Evolutionary conservation across 2,329 filamentous ascomycete genomes (phyloP), one percentile per base, ranked within the genome.

Genomic region (Penicillium sp.): DNA sequence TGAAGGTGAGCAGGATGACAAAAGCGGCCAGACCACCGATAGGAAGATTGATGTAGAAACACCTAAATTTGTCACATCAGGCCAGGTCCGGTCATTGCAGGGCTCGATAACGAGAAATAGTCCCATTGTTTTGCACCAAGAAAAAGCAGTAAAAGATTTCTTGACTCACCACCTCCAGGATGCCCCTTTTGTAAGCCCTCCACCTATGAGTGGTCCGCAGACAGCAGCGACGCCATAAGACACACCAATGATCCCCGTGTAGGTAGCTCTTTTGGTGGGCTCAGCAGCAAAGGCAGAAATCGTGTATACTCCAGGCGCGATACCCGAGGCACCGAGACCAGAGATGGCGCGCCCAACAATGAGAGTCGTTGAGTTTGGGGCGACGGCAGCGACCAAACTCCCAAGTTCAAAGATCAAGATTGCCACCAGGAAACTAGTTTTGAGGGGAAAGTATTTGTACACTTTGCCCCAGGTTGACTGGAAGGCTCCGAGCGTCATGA

Each of bases 401-500:
- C 70, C 70, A 24, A 74, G 35, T 40, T 75, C 71, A 56, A 77
- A 76, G 1, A 73, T 56, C 33, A 59, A 62, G 10, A 75, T 62
- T 0, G 68, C 66, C 36, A 61, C 43, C 14, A 75, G 53, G 44
- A 73, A 78, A 11, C 39, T 39, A 16, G 7, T 40, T 46, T 69
- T 69, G 33, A 64, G 49, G 3, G 70, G 65, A 58, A 77, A 79
- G 66, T 75, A 81, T 49, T 77, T 81, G 69, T 79, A 83, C 2
- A 76, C 64, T 56, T 80, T 79, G 3, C 82, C 82, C 62, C 75
- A 77, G 0, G 74, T 69, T 2, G 79, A 74, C 55, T 83, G 79
- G 54, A 82, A 78, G 2, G 75, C 70, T 7, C 74, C 74, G 19
- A 74, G 62, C 1, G 78, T 80, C 54, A 83, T 70, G 59, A 79